Conservation (phyloP, 768 basidiomycete genomes). For the Rhizopogon vinicolor region DNA sequence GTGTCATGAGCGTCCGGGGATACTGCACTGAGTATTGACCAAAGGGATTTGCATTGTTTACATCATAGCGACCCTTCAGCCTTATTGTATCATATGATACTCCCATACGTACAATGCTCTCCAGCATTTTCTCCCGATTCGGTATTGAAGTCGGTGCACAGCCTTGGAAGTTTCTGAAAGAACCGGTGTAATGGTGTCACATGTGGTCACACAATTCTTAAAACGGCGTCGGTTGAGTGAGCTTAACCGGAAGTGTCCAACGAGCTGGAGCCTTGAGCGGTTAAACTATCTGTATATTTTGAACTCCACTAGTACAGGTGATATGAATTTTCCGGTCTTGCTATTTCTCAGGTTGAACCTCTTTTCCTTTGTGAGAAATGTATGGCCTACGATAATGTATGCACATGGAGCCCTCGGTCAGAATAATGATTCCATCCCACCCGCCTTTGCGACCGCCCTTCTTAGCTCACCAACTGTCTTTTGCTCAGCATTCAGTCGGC, state of each 20-base stretch:
- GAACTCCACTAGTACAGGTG: no score
- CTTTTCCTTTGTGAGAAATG: neutral
- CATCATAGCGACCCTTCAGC: neutral
- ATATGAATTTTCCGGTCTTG: neutral
- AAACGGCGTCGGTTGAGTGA: neutral
- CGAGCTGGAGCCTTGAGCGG: no score
- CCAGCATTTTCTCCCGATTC: neutral
- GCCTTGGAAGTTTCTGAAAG: conserved; percentile 15
- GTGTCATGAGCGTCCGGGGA: neutral
- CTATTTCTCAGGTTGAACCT: no score
- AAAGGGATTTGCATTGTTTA: neutral
- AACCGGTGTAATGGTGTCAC: conserved; percentile 17
- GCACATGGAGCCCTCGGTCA: neutral
- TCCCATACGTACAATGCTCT: neutral
- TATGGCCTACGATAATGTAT: neutral
- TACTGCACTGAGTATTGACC: neutral
- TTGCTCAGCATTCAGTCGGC: conserved; percentile 78
- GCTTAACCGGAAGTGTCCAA: neutral
- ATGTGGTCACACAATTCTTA: conserved; percentile 23
- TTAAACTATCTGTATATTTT: no score
- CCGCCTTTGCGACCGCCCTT: conserved; percentile 56
- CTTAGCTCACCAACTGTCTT: conserved; percentile 76
- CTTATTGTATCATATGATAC: neutral
- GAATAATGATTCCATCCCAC: conserved; percentile 32
- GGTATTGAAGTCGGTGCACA: conserved; percentile 21